These are phyloP conservation scores for Eimeria acervulina DNA, from an alignment of 169 alveolate species.

Conservation along the genomic window DNA sequence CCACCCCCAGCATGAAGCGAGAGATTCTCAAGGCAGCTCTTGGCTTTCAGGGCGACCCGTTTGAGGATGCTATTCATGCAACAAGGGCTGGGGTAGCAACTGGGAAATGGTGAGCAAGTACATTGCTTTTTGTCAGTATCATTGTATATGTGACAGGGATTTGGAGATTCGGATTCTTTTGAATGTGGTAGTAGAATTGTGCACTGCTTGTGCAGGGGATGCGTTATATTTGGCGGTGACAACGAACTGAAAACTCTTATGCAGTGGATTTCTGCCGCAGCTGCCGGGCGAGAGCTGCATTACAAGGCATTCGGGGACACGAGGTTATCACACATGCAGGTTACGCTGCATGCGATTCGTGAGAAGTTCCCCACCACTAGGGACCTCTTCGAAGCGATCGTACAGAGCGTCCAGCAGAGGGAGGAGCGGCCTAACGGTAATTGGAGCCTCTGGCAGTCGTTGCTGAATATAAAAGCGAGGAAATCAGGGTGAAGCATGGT, in stretches of 20 bases:
- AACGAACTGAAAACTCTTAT: background rate
- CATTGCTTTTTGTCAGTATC: background rate
- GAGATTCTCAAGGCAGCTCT: slow-evolving; percentile 73
- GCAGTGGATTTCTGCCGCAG: slow-evolving; percentile 8
- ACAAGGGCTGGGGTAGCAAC: slow-evolving; percentile 56
- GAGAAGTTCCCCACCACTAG: slow-evolving; percentile 19
- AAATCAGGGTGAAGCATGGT: background rate
- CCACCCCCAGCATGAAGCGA: slow-evolving; percentile 11
- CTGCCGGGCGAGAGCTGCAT: slow-evolving; percentile 47
- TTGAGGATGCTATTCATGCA: background rate
- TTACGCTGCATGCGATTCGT: background rate
- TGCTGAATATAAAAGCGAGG: background rate
- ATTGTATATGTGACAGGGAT: background rate
- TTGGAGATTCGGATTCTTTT: background rate
- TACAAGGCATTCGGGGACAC: slow-evolving; percentile 33
- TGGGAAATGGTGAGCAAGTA: slow-evolving; percentile 54
- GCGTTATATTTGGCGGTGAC: slow-evolving; percentile 20
- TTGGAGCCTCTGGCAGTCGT: slow-evolving; percentile 41
- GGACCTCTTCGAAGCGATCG: slow-evolving; percentile 16
- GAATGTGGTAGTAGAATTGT: background rate
- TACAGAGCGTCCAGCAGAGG: slow-evolving; percentile 12
- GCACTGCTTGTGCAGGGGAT: slow-evolving; percentile 19
- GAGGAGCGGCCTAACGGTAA: background rate
- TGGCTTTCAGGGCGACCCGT: slow-evolving; percentile 82
- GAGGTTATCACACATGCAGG: background rate